Base-by-base conservation (phyloP, 2,329 filamentous ascomycete species). In the Amauroascus niger region DNA sequence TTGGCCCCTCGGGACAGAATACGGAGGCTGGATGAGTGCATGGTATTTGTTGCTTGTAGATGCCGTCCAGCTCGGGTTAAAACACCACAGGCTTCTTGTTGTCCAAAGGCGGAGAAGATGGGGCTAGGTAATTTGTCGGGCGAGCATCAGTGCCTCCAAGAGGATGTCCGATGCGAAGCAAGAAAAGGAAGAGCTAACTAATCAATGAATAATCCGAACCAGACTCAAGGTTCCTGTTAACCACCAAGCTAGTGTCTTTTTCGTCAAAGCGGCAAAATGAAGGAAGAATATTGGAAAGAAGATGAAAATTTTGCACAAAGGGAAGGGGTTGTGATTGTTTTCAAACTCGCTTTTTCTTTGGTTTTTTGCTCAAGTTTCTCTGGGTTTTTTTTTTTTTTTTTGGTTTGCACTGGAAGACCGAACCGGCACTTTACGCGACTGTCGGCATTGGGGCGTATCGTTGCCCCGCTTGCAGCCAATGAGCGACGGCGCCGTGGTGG, bases 81-180 rank as follows among this genome's bases (percentile, higher is more conserved):
- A 41, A 24, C 9, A 11, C 18, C 39, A 24, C n/a, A 22, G 8
- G 39, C 4, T 22, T 35, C 2, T 41, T 24, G 39, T 9, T 41
- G 18, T 41, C 39, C 39, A 41, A 41, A 41, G 39, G 39, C 39
- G 43, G 22, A 32, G 43, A 46, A 32, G 26, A 35, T 35, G 45
- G 18, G 24, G 45, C 45, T 48, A 48, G 45, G 45, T 48, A 48
- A 48, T 48, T 48, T 35, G 30, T 26, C 45, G 45, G 45, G 32
- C 6, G 32, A 14, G 24, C 13, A 49, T 37, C 33, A 49, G 20
- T 49, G 33, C 32, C 32, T 14, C 14, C 14, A n/a, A 35, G 46
- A 49, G 46, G 32, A 37, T 49, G 46, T 26, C 24, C 1, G 46
- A 49, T 28, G 46, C 46, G 46, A n/a, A n/a, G n/a, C n/a, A n/a